Conservation (phyloP, 257 asterid genomes). For the Dorcoceras hygrometricum region DNA sequence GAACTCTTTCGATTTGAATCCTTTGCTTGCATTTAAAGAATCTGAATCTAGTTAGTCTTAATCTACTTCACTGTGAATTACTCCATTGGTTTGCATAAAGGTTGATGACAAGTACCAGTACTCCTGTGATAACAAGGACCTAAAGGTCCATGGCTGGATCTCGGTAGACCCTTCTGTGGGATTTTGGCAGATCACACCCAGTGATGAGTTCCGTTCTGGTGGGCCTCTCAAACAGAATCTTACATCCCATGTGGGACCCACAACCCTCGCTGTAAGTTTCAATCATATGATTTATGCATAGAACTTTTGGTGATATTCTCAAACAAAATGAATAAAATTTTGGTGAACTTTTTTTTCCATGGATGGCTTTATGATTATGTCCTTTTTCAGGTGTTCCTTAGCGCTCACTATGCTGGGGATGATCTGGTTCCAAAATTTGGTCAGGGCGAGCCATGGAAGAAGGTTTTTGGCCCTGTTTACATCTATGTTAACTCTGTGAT, state of each 20-base stretch:
- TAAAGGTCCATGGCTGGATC: constrained; percentile 76
- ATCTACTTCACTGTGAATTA: constrained; percentile 4
- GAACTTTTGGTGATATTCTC: not conserved
- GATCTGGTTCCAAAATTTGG: constrained; percentile 45
- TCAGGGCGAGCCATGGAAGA: constrained; percentile 77
- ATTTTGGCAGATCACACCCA: constrained; percentile 86
- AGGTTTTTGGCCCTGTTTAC: constrained; percentile 80
- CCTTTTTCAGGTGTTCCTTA: constrained; percentile 46
- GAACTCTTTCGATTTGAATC: not conserved
- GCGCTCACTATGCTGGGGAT: constrained; percentile 68
- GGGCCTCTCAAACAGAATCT: constrained; percentile 91
- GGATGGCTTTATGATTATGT: not conserved
- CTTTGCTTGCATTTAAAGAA: not conserved
- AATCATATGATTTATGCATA: constrained; percentile 13
- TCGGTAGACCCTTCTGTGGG: constrained; percentile 66
- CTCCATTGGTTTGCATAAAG: constrained; percentile 27
- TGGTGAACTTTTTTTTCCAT: not conserved
- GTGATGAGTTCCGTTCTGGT: constrained; percentile 81
- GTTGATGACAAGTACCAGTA: constrained; percentile 89
- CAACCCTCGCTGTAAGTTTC: constrained; percentile 55
- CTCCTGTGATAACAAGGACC: constrained; percentile 77
- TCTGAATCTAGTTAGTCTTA: not conserved
- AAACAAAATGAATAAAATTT: too few relatives aligned
- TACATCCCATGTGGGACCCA: constrained; percentile 91
- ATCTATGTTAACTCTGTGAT: constrained; percentile 56